Evolutionary conservation across 495 filamentous ascomycete genomes (phyloP), one percentile per base, ranked within the genome.

Genomic region (Annulohypoxylon stygium): DNA sequence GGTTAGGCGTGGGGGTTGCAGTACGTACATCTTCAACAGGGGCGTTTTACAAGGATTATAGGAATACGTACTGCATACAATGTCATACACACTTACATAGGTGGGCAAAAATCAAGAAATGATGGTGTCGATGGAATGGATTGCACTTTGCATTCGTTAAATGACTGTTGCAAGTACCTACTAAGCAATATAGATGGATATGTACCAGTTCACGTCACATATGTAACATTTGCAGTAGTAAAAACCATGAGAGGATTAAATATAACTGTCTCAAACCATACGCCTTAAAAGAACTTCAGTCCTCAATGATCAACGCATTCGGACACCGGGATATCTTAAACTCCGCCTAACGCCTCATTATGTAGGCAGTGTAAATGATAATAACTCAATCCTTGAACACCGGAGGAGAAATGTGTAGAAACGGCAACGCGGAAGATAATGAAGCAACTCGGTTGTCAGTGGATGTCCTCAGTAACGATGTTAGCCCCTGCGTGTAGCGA

Each of bases 1-100:
- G 70, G 60, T 33, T 45, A 9, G 33, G 3, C 23, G 69, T 59
- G 70, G 65, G 70, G 61, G 41, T 30, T 2, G 30, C 18, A 43
- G 14, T 43, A 43, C 39, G 12, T 51, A 57, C 14, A 34, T 47
- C 5, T 18, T 23, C 60, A n/a, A 39, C 61, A 66, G 34, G 63
- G 63, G 39, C 34, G 33, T 34, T 6, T 30, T 45, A 54, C 59
- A 58, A 54, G 58, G 64, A 68, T 61, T 57, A 33, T 26, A 47
- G 5, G 18, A 7, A 6, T 47, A 47, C 4, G 18, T 43, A n/a
- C 3, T 30, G 5, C 30, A 30, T 30, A 3, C 30, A 30, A 30
- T 30, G 30, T 30, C 2, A 1, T 30, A 30, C 30, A 23, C 20
- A 23, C 20, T 23, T 23, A 23, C 20, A 23, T 23, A 23, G 20